Evolutionary conservation across 768 basidiomycete species (phyloP), one percentile per base, ranked within the genome.

Genomic region (Pisolithus marmoratus): DNA sequence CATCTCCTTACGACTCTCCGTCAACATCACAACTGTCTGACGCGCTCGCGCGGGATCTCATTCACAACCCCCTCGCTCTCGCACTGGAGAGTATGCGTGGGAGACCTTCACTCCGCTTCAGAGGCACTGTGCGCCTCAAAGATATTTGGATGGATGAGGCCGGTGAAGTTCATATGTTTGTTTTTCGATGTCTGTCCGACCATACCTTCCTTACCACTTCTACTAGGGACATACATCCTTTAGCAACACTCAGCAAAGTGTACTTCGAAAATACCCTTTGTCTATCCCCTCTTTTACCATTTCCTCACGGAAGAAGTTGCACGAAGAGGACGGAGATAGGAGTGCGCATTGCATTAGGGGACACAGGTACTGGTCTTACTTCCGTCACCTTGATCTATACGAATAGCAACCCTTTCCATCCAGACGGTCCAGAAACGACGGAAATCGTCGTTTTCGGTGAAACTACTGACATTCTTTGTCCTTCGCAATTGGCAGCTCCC

Each of bases 61-160:
- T 90, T 20, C 72, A 84, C 54, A 87, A 85, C 56, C 82, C 83
- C 0, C 71, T 90, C 12, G 84, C 88, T 4, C 66, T 90, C 20
- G 82, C 85, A 0, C 63, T 90, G 47, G 88, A 90, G 67, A 87
- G 82, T 65, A 88, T 90, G 86, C 86, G 87, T 37, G 84, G 86
- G 17, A 68, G 85, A 19, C 84, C 83, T 1, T 77, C 78, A 23
- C 67, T 90, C 19, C 74, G 79, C 34, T 76, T 86, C 53, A 70
- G 81, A 46, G 84, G 81, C 3, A 72, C 74, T 0, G 74, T 79
- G 17, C 72, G 70, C 26, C 64, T 87, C 37, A 63, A 71, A 36
- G 79, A 84, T 48, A 62, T 87, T 0, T 84, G 78, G 69, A 63
- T 82, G 54, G 87, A 90, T 63, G 74, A 77, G 42, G 72, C 72